Evolutionary conservation across 768 basidiomycete genomes (phyloP), one percentile per base, ranked within the genome.

Genomic region (Agrocybe praecox): DNA sequence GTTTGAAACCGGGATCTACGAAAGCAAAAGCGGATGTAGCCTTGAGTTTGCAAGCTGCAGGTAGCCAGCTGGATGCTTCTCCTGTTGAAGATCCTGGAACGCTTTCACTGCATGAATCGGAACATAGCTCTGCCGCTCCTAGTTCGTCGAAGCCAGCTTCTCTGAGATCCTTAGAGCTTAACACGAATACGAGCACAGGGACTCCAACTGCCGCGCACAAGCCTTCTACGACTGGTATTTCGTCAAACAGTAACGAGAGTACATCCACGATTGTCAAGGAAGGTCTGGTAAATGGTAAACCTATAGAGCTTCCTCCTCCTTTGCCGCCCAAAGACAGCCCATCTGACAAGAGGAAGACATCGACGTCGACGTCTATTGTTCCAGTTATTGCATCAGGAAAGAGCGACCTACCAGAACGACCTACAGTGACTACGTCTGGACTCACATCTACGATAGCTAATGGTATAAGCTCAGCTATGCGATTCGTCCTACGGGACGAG

Each of bases 381-480:
- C 49, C 55, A 5, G n/a, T 54, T 11, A 15, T 49, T 2, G 52
- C 58, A 44, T 49, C 48, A 11, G n/a, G 40, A 19, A 53, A 48
- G 19, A 44, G 34, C 1, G 22, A 50, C 10, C 55, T 59, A 46
- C 55, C 62, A 21, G n/a, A 29, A 15, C 24, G 46, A 4, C 62
- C 64, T 9, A 63, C 67, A n/a, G 48, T 60, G 11, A 59, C 76
- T 6, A 63, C 77, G 0, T 76, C 80, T 6, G 74, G 79, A 0
- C 77, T 87, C 61, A 67, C 77, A 18, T 74, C 63, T 52, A 74
- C 80, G 0, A 63, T 86, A 15, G 79, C 86, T 1, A 82, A 69
- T 56, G 79, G 85, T 4, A 62, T 90, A 36, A 78, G 76, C 12
- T 79, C 72, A 56, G 88, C 87, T 1, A 80, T 90, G 76, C 80